A percentile compares a stretch with the other conserved stretches of the same genome.
phyloP scores from a whole-genome alignment of 164 flowering plant species.

The Magnolia kwangsiensis region DNA sequence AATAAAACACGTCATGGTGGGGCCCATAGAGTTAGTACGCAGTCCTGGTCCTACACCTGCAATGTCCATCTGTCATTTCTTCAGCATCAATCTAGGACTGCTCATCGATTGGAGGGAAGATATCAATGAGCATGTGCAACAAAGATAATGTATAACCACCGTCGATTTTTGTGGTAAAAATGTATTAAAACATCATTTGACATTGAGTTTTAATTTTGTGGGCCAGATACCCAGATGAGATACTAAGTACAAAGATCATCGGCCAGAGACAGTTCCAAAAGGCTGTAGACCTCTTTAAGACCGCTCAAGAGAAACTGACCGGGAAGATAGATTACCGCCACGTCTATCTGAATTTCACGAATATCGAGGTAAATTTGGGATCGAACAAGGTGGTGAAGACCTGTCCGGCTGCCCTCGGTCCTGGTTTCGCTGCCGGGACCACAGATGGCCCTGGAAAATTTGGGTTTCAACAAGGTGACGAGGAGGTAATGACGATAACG shows the following conservation, averaged over 20 bases:
- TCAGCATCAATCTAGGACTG: too few relatives aligned
- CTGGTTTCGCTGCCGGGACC: constrained; percentile 71
- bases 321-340: constrained; percentile 57
- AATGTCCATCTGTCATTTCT: too few relatives aligned
- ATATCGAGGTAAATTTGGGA: constrained; percentile 40
- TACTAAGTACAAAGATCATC: constrained; percentile 58
- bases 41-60: too few relatives aligned
- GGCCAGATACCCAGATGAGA: constrained; percentile 59
- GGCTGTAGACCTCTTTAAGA: constrained; percentile 41
- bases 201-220: background rate
- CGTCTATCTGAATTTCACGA: constrained; percentile 44
- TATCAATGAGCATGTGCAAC: too few relatives aligned
- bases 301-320: constrained; percentile 34
- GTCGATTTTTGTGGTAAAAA: background rate
- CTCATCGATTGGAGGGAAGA: too few relatives aligned
- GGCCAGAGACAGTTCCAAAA: constrained; percentile 55
- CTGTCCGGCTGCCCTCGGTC: constrained; percentile 66
- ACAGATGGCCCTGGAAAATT: constrained; percentile 63
- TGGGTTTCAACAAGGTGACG: constrained; percentile 68
- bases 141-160: background rate
- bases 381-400: constrained; percentile 33
- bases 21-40: too few relatives aligned
- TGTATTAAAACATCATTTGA: background rate
- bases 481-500: constrained; percentile 29
- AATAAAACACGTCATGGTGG: too few relatives aligned